Percentiles rank a stretch among this genome's conserved stretches.
These are phyloP conservation scores for Debaryomyces castellii DNA, from an alignment of 805 yeast species.

Conservation along the genomic window DNA sequence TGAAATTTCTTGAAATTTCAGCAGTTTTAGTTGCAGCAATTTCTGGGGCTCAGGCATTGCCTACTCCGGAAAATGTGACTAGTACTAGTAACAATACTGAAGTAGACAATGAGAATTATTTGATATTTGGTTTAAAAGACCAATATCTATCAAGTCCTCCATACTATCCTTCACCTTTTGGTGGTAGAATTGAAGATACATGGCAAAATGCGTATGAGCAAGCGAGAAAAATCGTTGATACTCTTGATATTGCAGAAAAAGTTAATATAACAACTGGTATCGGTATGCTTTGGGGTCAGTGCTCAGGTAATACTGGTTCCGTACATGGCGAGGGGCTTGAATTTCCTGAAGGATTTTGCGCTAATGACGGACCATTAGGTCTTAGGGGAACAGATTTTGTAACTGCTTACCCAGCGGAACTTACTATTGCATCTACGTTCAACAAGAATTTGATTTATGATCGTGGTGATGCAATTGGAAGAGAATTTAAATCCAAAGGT, in stretches of 20 bases:
- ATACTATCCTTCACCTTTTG: conserved; percentile 25
- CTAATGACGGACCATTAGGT: conserved; percentile 66
- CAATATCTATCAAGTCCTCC: conserved; percentile 2
- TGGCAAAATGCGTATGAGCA: conserved; percentile 60
- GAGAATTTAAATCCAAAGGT: conserved; percentile 54
- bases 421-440: conserved; percentile 59
- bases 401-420: conserved; percentile 57
- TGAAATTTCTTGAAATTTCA: neutral
- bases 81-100: neutral
- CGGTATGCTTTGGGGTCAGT: conserved; percentile 63
- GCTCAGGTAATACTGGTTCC: conserved; percentile 61
- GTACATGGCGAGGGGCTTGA: conserved; percentile 56
- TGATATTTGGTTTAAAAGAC: conserved; percentile 2
- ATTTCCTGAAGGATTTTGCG: conserved; percentile 39
- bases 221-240: conserved; percentile 54
- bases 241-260: conserved; percentile 57
- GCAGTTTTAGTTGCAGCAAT: neutral
- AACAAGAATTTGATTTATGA: conserved; percentile 50
- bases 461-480: conserved; percentile 58
- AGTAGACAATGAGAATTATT: neutral
- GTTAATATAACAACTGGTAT: conserved; percentile 65
- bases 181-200: conserved; percentile 48
- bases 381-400: conserved; percentile 56
- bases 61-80: neutral
- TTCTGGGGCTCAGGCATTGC: neutral